These are phyloP conservation scores for Colletotrichum lentis DNA, from an alignment of 2,329 filamentous ascomycete genomes.

Conservation along the genomic window DNA sequence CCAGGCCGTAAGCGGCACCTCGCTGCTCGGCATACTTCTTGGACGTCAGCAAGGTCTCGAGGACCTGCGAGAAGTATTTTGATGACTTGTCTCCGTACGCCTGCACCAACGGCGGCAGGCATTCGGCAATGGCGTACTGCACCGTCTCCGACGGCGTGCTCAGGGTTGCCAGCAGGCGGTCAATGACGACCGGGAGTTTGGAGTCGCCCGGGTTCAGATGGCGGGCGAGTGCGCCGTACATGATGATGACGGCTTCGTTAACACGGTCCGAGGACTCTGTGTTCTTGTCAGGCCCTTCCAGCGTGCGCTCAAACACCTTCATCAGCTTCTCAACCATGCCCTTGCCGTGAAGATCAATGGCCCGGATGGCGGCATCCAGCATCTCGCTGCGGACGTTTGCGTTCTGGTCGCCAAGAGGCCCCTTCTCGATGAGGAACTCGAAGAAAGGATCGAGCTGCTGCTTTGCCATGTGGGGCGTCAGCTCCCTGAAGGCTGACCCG, in stretches of 20 bases:
- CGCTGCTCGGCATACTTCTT: constrained; percentile 94
- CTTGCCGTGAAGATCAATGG: constrained; percentile 84
- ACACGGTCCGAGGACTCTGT: constrained; percentile 86
- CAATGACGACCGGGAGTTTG: constrained; percentile 87
- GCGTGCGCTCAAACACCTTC: constrained; percentile 85
- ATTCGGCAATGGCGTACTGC: constrained; percentile 95
- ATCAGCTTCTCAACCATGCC: constrained; percentile 87
- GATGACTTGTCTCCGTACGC: constrained; percentile 80
- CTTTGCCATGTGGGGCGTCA: constrained; percentile 74
- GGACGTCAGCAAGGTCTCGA: constrained; percentile 82
- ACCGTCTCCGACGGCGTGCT: constrained; percentile 96
- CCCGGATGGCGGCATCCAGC: constrained; percentile 84
- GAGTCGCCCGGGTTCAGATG: constrained; percentile 86
- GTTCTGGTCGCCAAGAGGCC: constrained; percentile 86
- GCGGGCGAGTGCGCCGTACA: constrained; percentile 91
- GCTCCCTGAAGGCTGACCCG: constrained; percentile 83
- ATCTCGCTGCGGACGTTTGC: constrained; percentile 83
- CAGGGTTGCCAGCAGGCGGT: constrained; percentile 83
- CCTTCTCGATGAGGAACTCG: constrained; percentile 83
- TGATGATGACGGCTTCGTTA: constrained; percentile 96
- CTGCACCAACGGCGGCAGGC: constrained; percentile 87
- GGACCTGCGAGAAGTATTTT: constrained; percentile 80
- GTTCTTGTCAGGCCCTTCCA: constrained; percentile 85
- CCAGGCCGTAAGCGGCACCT: constrained; percentile 93
- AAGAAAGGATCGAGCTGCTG: constrained; percentile 79